Evolutionary conservation across 2,329 filamentous ascomycete genomes (phyloP), one percentile per base, ranked within the genome.

Genomic region (Beauveria pseudobassiana): DNA sequence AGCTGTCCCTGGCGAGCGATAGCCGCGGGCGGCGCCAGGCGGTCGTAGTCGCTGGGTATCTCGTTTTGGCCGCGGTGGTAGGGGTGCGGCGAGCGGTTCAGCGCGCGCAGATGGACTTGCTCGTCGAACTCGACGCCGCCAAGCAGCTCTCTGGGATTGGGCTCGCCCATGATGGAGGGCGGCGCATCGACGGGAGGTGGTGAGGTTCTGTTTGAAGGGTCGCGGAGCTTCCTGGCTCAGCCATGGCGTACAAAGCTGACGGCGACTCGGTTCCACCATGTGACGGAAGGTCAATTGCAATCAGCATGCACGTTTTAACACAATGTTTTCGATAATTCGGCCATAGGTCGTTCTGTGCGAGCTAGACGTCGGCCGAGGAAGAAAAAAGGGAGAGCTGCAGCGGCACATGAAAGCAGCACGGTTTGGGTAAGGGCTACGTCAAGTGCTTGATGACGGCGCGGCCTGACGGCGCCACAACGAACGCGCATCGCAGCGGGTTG

Each of bases 51-150:
- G 63, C 85, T 78, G 24, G 80, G 79, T 14, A 86, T 76, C 68
- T 87, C 83, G 65, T 74, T 77, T 63, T 77, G 80, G 62, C 82
- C 83, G 68, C 81, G 84, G 68, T 85, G 83, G 68, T 89, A 89
- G 1, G 87, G 87, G 71, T 89, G 85, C 52, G 87, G 87, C 49
- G 86, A 87, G 67, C 87, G 83, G 59, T 80, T 82, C 64, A 82
- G 77, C 52, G 77, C 72, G 69, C 81, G 78, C 68, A 85, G 68
- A 56, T 65, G 68, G 54, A 76, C 73, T 53, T 73, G 70, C 62
- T 77, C 73, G 42, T 74, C 71, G 61, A 68, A 66, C 26, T 74
- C 71, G 66, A 71, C 67, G 67, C 69, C 64, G 65, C 67, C 65
- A 55, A 71, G 65, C 65, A 71, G 67, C 66, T 73, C 71, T 62